Percentiles rank a stretch among this genome's conserved stretches.
Evolutionary conservation across 495 filamentous ascomycete species (phyloP).

Genomic region (Podospora comata): DNA sequence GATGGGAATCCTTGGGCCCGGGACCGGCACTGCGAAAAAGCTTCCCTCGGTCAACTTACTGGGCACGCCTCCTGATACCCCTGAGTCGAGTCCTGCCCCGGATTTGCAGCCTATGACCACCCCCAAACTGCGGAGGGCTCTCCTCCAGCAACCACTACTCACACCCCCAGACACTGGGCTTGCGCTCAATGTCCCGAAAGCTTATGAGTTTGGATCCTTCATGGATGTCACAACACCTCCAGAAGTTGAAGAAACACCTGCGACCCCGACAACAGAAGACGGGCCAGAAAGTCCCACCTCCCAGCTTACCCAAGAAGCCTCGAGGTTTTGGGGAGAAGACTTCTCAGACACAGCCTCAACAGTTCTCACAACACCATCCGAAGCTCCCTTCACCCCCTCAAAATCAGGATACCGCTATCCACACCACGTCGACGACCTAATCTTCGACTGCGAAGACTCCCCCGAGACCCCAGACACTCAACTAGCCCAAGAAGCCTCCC

Average conservation of each 20-base stretch:
- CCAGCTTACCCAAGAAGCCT: not conserved
- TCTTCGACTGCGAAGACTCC: not conserved
- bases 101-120: not conserved
- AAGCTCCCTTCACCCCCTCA: not conserved
- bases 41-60: not conserved
- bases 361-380: not conserved
- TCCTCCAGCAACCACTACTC: not conserved
- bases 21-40: not conserved
- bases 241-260: not conserved
- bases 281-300: not conserved
- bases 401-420: not conserved
- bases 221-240: not conserved
- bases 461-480: not conserved
- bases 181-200: not conserved
- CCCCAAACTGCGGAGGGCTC: not conserved
- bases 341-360: not conserved
- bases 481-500: not conserved
- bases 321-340: not conserved
- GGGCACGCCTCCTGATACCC: not conserved
- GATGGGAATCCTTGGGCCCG: not conserved
- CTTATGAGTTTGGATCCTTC: not conserved
- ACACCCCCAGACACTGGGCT: not conserved
- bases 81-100: not conserved
- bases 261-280: not conserved
- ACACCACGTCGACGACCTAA: not conserved